Conservation (phyloP, 1,284 basidiomycete species). For the Pseudomicrostroma phylloplanum region DNA sequence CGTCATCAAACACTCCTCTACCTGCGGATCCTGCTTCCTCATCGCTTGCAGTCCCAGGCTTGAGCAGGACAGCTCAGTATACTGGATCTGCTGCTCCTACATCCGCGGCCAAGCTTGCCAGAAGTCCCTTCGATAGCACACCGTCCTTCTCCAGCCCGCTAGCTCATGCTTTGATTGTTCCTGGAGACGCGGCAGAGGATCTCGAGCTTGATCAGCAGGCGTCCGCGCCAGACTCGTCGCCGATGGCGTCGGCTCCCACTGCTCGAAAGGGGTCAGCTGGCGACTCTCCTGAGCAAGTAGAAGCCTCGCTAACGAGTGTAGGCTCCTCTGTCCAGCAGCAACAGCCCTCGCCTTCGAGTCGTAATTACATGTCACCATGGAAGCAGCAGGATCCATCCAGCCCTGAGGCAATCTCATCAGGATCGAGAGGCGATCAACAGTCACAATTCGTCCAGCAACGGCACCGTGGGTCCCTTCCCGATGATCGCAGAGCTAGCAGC, state of each 20-base stretch:
- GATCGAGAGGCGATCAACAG: too few relatives aligned
- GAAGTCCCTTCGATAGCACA: constrained; percentile 21
- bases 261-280: neutral
- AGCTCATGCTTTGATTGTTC: constrained; percentile 38
- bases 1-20: constrained; percentile 12
- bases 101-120: constrained; percentile 9
- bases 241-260: neutral
- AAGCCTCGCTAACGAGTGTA: neutral
- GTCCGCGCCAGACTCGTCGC: neutral
- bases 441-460: too few relatives aligned
- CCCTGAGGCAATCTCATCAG: too few relatives aligned
- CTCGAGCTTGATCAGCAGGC: constrained; percentile 14
- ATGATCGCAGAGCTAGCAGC: too few relatives aligned
- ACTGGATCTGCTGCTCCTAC: constrained; percentile 3
- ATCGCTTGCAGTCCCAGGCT: constrained; percentile 6
- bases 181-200: constrained; percentile 28
- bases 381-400: neutral
- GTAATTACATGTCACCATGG: neutral
- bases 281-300: neutral
- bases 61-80: too few relatives aligned
- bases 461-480: too few relatives aligned
- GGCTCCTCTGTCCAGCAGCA: neutral
- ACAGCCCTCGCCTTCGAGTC: neutral
- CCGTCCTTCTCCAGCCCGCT: constrained; percentile 48
- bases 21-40: constrained; percentile 19